These are phyloP conservation scores for Cercospora canescens DNA, from an alignment of 2,329 filamentous ascomycete species.

Conservation along the genomic window DNA sequence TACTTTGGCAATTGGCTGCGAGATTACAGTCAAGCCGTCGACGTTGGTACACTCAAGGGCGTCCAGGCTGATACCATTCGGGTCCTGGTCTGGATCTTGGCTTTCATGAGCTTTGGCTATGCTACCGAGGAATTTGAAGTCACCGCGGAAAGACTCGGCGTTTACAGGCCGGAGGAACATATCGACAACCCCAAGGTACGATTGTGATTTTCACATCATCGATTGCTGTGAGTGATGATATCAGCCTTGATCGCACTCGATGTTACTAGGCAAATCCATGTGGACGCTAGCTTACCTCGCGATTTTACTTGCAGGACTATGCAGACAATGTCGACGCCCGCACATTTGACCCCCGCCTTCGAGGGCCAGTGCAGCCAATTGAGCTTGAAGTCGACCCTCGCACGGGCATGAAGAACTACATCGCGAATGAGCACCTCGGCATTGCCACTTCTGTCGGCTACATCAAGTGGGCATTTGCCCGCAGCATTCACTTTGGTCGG, in stretches of 20 bases:
- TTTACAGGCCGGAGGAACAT: conserved; percentile 55
- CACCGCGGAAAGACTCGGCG: conserved; percentile 53
- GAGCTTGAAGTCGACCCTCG: conserved; percentile 48
- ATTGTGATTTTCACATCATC: not conserved
- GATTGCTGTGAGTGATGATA: no score
- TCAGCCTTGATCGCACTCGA: no score
- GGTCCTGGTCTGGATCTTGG: conserved; percentile 56
- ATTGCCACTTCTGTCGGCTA: conserved; percentile 89
- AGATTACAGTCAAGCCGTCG: conserved; percentile 57
- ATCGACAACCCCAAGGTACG: conserved; percentile 48
- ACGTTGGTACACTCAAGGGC: conserved; percentile 55
- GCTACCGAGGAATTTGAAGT: conserved; percentile 59
- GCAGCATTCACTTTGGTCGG: conserved; percentile 51
- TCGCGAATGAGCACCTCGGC: conserved; percentile 80
- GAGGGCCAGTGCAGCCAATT: conserved; percentile 65
- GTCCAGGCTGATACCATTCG: conserved; percentile 56
- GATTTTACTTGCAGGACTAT: conserved; percentile 52
- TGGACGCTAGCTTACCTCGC: not conserved
- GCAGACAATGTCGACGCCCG: conserved; percentile 84
- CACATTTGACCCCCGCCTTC: conserved; percentile 75
- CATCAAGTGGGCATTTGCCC: conserved; percentile 44
- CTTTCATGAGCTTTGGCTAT: conserved; percentile 59
- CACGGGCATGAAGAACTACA: conserved; percentile 99
- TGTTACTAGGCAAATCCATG: not conserved
- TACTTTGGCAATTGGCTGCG: conserved; percentile 48